Base-by-base conservation (phyloP, 257 asterid genomes). In the Rubia yunnanensis region DNA sequence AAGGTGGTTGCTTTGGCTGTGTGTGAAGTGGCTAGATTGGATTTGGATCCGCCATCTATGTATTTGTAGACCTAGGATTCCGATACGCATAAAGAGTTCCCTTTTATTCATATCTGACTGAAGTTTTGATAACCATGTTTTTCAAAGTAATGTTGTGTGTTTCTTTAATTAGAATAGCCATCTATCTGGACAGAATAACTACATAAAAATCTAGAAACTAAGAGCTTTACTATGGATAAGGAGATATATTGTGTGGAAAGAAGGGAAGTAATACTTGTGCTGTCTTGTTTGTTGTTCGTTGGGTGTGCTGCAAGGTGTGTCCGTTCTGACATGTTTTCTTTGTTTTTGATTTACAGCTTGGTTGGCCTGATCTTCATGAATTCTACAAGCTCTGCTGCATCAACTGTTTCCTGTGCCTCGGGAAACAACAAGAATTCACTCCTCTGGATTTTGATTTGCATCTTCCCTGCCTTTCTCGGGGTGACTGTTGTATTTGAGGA, bases 331-430 rank as follows among this genome's bases (percentile, higher is more conserved):
- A 13, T 26, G 34, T 55, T 55, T 5, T 59, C 30, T 65, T 73
- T 34, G 13, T 9, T 35, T 31, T 75, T 60, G 57, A 70, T 61
- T 63, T 39, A 77, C 78, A 79, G 84, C 68, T 63, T 39, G 70
- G 70, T 67, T 73, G 70, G 73, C 79, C 79, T 55, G 82, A 73
- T 67, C 78, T 85, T 81, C 90, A 87, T 87, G 95, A 83, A 76
- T 85, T 79, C 90, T 26, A 85, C 71, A 71, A 80, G 69, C 77
- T 30, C 78, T 78, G 84, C 77, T 72, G 83, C 59, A 67, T 72
- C 85, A 50, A 56, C 78, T 61, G 92, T 87, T 87, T 87, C 95
- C 95, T 87, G 79, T 69, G 71, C 67, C 60, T 44, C 70, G 77
- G 95, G 95, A 80, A 87, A 83, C 88, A 72, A 79, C 56, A 81